Base-by-base conservation (phyloP, 768 basidiomycete species). In the Trametes sanguinea region DNA sequence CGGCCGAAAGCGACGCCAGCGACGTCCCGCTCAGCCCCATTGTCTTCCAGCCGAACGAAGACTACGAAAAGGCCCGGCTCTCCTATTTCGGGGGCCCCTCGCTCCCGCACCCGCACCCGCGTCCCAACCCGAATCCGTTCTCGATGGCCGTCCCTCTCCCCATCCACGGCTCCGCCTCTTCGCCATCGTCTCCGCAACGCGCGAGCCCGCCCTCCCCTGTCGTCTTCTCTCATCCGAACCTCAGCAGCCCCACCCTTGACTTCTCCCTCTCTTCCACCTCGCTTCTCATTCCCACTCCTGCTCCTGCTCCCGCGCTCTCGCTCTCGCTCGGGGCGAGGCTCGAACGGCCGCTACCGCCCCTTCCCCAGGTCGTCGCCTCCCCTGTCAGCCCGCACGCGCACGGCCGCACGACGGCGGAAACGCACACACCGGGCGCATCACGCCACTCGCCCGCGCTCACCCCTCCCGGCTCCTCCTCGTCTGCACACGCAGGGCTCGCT, bases 21-120 rank as follows among this genome's bases (percentile, higher is more conserved):
- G 62, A 64, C 29, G 54, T 27, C 17, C 63, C 58, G 27, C 27
- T 64, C 14, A 64, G 58, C 30, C 63, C 63, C 50, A 64, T 64
- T 11, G 45, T 52, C 6, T 64, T 64, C 51, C 43, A 22, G 2
- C 43, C 39, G 35, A 64, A 64, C 58, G 63, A 64, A 13, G 63
- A 54, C 6, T 64, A 60, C 54, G 58, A 64, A 43, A 48, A 51
- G 43, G 44, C 35, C 16, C 22, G 63, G 29, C 48, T 64, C 6
- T 64, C 63, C 14, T 59, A 22, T 22, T 22, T 22, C 22, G 22
- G 22, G 22, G 22, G 22, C 22, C 22, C 22, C 22, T 22, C 22
- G 45, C 16, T 51, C 51, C 7, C 54, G 22, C 58, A 2, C 58
- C 50, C n/a, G 46, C 54, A 13, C 35, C 58, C 5, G 50, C 58